These are phyloP conservation scores for Leccinum fuscescens DNA, from an alignment of 1,284 basidiomycete genomes.

Conservation along the genomic window DNA sequence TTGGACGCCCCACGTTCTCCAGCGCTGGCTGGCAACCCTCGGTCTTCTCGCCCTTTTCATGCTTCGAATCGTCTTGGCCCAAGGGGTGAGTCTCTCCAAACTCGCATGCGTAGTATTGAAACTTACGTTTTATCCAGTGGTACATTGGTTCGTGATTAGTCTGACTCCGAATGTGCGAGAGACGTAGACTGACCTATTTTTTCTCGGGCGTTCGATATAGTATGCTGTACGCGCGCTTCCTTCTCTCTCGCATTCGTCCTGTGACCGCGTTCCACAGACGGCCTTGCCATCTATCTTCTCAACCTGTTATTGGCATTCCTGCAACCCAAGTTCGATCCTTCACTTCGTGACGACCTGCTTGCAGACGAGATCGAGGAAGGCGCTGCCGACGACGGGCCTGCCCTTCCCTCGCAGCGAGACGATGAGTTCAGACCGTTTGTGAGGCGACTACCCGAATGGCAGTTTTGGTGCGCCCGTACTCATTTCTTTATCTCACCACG, in stretches of 20 bases:
- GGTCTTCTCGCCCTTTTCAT: conserved; percentile 78
- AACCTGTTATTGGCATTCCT: conserved; percentile 89
- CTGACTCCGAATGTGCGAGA: not conserved
- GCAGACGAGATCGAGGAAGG: conserved; percentile 97
- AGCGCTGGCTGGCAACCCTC: conserved; percentile 86
- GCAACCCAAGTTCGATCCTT: conserved; percentile 95
- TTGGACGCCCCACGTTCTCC: conserved; percentile 84
- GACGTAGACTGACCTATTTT: conserved; percentile 4
- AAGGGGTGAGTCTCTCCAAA: conserved; percentile 69
- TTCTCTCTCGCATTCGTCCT: not conserved
- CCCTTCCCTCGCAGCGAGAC: conserved; percentile 64
- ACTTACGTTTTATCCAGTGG: conserved; percentile 57
- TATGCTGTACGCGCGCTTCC: conserved; percentile 59
- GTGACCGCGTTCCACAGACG: conserved; percentile 48
- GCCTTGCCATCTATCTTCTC: conserved; percentile 88
- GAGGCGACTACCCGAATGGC: conserved; percentile 92
- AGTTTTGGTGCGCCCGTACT: conserved; percentile 72
- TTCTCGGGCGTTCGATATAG: conserved; percentile 33
- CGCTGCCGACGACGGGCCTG: conserved; percentile 46
- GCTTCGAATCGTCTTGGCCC: conserved; percentile 83
- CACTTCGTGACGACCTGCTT: conserved; percentile 87
- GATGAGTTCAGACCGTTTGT: conserved; percentile 98
- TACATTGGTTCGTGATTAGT: conserved; percentile 71
- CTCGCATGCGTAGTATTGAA: not conserved
- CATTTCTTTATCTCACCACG: conserved; percentile 6